Evolutionary conservation across 176 grass and related monocot species (phyloP), one percentile per base, ranked within the genome.

Genomic region (Secale cereale): DNA sequence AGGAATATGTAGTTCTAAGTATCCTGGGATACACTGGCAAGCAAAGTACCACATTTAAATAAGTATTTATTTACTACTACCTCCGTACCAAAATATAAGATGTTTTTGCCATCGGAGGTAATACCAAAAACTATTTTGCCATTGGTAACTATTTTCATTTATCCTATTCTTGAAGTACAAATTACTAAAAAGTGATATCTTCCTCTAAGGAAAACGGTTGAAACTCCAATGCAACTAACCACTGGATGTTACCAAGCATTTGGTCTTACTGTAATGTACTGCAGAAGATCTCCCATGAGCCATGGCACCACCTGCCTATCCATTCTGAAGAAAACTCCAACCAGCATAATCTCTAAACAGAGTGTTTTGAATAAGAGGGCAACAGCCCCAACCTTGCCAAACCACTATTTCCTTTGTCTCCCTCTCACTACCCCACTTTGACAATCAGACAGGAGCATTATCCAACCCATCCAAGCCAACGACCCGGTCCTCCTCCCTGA

Each of bases 371-470:
- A 59, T 80, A 74, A 75, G 46, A 83, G 76, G 37, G 67, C 61
- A 59, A 35, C 52, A 35, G 30, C 75, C 23, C 75, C 67, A 22
- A 76, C 46, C 60, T 60, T 66, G 85, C 80, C 80, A 84, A 80
- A 78, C 79, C 81, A 84, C 69, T 26, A 5, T 0, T 73, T 26
- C 28, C 79, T 86, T 73, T 65, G 60, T 84, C 84, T 91, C 81
- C 76, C 52, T 80, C 59, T 54, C 85, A 80, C 29, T 59, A 68
- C 80, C 80, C 80, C 80, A 83, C 84, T 67, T 31, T 50, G 80
- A 79, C 35, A 87, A 59, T 29, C 33, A 64, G 78, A 89, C 83
- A 89, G 37, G 62, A 82, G 78, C 29, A 79, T 83, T 60, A 79
- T 90, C 84, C 80, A 79, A 74, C 72, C 84, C 35, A 19, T 27